These are phyloP conservation scores for Corymbia calophylla DNA, from an alignment of 441 rosid genomes.

Conservation along the genomic window DNA sequence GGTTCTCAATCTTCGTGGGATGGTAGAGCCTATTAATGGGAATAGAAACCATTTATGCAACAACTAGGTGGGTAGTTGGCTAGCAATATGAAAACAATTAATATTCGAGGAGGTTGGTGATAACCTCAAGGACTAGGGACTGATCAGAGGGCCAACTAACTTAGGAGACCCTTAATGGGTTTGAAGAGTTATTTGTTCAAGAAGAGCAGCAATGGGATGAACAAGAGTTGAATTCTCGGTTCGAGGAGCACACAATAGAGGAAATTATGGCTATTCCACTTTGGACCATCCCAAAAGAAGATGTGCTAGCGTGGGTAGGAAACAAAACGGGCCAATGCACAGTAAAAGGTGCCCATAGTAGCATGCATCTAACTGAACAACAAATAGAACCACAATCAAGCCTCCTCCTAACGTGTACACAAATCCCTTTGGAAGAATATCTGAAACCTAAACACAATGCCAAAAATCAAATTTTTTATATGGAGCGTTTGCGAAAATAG, in stretches of 20 bases:
- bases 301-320: no score
- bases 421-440: neutral
- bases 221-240: neutral
- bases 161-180: neutral
- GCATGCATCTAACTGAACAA: accelerated
- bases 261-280: accelerated
- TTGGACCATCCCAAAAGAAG: no score
- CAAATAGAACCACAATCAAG: neutral
- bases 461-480: neutral
- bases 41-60: neutral
- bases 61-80: neutral
- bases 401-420: neutral
- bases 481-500: accelerated
- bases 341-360: neutral
- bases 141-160: neutral
- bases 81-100: neutral
- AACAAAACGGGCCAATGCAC: neutral
- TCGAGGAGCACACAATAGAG: neutral
- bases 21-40: neutral
- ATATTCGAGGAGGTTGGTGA: neutral
- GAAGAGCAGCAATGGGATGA: neutral
- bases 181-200: neutral
- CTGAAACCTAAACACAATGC: accelerated
- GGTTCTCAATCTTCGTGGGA: neutral
- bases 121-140: neutral